These are phyloP conservation scores for Ceratocystis eucalypticola DNA, from an alignment of 2,329 filamentous ascomycete genomes.

Conservation along the genomic window DNA sequence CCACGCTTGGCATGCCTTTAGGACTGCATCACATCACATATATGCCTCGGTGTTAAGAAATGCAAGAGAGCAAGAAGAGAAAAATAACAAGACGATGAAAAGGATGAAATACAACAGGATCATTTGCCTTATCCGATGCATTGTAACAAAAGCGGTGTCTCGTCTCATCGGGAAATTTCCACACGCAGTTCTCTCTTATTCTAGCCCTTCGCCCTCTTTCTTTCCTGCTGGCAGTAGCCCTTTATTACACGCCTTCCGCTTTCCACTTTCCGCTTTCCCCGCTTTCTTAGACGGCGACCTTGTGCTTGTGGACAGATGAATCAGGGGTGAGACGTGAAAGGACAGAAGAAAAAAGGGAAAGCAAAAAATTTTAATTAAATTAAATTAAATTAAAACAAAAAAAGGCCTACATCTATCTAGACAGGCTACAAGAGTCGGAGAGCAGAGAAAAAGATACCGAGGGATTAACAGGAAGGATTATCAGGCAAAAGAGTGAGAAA, in stretches of 20 bases:
- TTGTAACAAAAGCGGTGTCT: slow-evolving; percentile 5
- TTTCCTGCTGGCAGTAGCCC: not conserved
- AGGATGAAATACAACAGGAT: not conserved
- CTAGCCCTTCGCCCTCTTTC: not conserved
- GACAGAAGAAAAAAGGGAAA: not conserved
- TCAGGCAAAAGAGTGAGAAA: not conserved
- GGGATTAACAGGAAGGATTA: not conserved
- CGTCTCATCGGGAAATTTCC: not conserved
- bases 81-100: not conserved
- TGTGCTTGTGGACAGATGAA: not conserved
- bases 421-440: not conserved
- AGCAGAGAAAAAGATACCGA: not conserved
- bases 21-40: not conserved
- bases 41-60: not conserved
- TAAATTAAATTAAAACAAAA: not conserved
- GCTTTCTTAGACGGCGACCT: not conserved
- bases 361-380: not conserved
- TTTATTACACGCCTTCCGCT: not conserved
- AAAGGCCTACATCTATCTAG: not conserved
- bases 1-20: not conserved
- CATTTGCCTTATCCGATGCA: not conserved
- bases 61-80: not conserved
- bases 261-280: not conserved
- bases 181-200: not conserved
- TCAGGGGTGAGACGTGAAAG: not conserved